Evolutionary conservation across 2,329 filamentous ascomycete species (phyloP), one percentile per base, ranked within the genome.

Genomic region (Fusarium nanum): DNA sequence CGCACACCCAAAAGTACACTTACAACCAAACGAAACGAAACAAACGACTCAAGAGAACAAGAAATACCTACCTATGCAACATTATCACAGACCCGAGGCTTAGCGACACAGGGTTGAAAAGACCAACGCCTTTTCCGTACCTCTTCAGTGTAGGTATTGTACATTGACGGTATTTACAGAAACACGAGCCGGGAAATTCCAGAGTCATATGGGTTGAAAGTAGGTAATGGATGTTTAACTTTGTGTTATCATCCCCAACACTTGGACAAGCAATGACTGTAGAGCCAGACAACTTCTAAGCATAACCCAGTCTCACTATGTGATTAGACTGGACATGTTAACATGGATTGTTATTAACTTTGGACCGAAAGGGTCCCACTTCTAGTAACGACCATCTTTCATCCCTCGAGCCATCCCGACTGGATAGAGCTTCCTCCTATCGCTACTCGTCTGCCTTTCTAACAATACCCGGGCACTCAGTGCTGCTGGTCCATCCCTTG

Each of bases 51-150:
- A 14, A 22, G 46, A 47, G 37, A 60, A 50, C n/a, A 32, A 37
- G 27, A 60, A 42, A 46, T 40, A 18, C 25, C 28, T 37, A 20
- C 20, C 16, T 18, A 34, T 37, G 44, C 55, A 30, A 53, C 14
- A 32, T 42, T 27, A 16, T n/a, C 30, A 10, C n/a, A 18, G 18
- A 12, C 14, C 22, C 14, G n/a, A 20, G 63, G 63, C 62, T 61
- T 37, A 66, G 55, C 7, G 44, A 37, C 30, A 28, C 20, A 40
- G 44, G 55, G 63, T 67, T 66, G 63, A 66, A 66, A 66, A 66
- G 41, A 34, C 13, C 22, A 10, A 7, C n/a, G 34, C 23, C 10
- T 18, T 47, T 34, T 14, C 16, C n/a, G 47, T 20, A 32, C 16
- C 47, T 22, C 22, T 52, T 34, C 10, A n/a, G 10, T 28, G 13